These are phyloP conservation scores for Beauveria sp. DNA, from an alignment of 2,329 filamentous ascomycete species.

Conservation along the genomic window DNA sequence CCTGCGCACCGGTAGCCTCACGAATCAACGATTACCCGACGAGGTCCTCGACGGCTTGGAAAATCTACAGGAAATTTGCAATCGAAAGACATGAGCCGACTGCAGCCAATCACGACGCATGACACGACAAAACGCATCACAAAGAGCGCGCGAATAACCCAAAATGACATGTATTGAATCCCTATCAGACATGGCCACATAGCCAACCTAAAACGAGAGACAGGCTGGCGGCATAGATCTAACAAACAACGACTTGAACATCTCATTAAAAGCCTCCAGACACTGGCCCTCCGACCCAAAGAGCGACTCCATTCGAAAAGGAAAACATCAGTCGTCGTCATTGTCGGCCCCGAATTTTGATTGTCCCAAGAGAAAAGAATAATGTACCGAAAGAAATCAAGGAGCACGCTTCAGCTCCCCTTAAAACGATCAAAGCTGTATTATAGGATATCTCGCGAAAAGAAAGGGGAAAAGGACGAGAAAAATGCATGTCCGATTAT, in stretches of 20 bases:
- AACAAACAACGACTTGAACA: conserved; percentile 11
- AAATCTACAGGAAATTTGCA: conserved; percentile 51
- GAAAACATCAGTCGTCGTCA: conserved; percentile 7
- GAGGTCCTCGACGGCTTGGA: conserved; percentile 62
- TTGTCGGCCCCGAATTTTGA: conserved; percentile 3
- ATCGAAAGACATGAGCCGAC: conserved; percentile 31
- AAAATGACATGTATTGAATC: conserved; percentile 12
- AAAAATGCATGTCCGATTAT: not conserved
- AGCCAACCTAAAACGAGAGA: not conserved
- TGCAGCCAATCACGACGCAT: not conserved
- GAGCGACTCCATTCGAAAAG: conserved; percentile 6
- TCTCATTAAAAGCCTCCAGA: not conserved
- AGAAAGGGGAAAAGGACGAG: not conserved
- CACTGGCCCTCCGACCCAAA: not conserved
- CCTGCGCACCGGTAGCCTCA: conserved; percentile 70
- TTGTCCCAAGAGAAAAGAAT: conserved; percentile 2
- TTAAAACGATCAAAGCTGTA: conserved; percentile 8
- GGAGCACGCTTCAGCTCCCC: conserved; percentile 8
- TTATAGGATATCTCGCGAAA: conserved; percentile 5
- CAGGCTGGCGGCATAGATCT: conserved; percentile 13
- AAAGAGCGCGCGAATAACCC: not conserved
- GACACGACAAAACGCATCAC: not conserved
- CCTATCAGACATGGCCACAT: conserved; percentile 9
- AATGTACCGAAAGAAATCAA: conserved; percentile 8
- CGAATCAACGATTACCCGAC: conserved; percentile 53